Base-by-base conservation (phyloP, 2,329 filamentous ascomycete genomes). In the Raffaelea arxii region DNA sequence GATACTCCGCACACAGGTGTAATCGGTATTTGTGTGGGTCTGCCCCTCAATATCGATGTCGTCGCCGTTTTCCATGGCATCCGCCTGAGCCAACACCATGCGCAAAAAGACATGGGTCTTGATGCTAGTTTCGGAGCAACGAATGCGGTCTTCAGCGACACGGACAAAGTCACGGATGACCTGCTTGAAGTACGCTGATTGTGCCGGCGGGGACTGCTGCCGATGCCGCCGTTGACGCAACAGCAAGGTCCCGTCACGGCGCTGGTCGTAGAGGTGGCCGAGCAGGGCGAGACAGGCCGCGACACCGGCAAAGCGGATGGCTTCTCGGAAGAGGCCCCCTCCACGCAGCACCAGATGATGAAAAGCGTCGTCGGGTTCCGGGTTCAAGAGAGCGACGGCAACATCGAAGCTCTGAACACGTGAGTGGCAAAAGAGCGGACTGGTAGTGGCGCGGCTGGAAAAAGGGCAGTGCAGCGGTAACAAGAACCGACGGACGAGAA, bases 381-480 rank as follows among this genome's bases (percentile, higher is more conserved):
- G 6, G 14, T 12, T n/a, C 6, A 36, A 6, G 7, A 36, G 7
- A 6, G 32, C 32, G 7, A n/a, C 6, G 32, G 32, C 32, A 6
- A 18, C 32, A 16, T 36, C 32, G 32, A 36, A 18, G 32, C 32
- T n/a, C 6, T 7, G 6, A 6, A 6, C 19, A 18, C 16, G 7
- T 6, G 32, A 36, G 32, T 36, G 19, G 32, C 19, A 16, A 18
- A 10, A 36, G 7, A n/a, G 6, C 6, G 32, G 32, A 42, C 75
- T 66, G 1, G 54, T 51, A 4, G 56, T 62, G 10, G 71, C 66
- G 49, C 64, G 59, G 32, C 56, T 58, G 32, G 66, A 66, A 54
- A 71, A 77, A 1, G 69, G 62, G 9, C 66, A 68, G 51, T 82
- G 77, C 0, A 82, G 61, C 1, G 69, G 65, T 14, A 80, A 65